Evolutionary conservation across 1,139 yeast genomes (phyloP).

Genomic region (Geotrichum citri-aurantii): DNA sequence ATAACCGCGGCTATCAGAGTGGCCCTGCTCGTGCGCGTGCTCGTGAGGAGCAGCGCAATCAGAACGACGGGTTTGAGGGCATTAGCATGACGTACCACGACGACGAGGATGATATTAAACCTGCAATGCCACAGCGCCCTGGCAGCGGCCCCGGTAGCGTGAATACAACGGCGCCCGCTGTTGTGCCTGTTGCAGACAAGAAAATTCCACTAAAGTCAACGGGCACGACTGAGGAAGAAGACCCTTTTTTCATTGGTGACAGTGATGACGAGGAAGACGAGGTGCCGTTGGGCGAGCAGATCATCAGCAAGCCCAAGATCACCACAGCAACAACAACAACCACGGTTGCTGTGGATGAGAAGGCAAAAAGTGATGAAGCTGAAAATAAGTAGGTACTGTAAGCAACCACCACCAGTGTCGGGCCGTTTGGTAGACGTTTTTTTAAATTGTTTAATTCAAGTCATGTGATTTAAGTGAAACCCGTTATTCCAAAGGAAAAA

Average conservation of each 20-base stretch:
- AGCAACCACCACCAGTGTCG: too few relatives aligned
- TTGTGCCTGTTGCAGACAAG: constrained; percentile 29
- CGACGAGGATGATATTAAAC: constrained; percentile 33
- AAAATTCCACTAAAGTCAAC: constrained; percentile 51
- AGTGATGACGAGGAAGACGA: constrained; percentile 54
- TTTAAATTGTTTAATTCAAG: background rate
- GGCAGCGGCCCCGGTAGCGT: background rate
- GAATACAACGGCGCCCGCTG: background rate
- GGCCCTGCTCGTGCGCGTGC: constrained; percentile 9
- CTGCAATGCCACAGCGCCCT: constrained; percentile 8
- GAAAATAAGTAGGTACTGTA: constrained; percentile 3
- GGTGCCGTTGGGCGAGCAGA: constrained; percentile 10
- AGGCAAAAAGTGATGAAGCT: background rate
- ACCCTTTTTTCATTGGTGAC: constrained; percentile 67
- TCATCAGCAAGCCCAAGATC: background rate
- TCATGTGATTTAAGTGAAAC: background rate
- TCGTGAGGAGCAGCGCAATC: background rate
- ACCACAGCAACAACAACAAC: constrained; percentile 22
- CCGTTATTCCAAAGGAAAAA: background rate
- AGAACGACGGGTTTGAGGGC: constrained; percentile 28
- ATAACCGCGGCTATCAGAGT: constrained; percentile 3
- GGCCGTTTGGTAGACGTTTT: background rate
- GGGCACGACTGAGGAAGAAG: constrained; percentile 47
- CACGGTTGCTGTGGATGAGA: constrained; percentile 18
- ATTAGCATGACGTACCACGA: constrained; percentile 28